Evolutionary conservation across 106 monocot genomes (phyloP), one percentile per base, ranked within the genome.

Genomic region (Acorus gramineus): DNA sequence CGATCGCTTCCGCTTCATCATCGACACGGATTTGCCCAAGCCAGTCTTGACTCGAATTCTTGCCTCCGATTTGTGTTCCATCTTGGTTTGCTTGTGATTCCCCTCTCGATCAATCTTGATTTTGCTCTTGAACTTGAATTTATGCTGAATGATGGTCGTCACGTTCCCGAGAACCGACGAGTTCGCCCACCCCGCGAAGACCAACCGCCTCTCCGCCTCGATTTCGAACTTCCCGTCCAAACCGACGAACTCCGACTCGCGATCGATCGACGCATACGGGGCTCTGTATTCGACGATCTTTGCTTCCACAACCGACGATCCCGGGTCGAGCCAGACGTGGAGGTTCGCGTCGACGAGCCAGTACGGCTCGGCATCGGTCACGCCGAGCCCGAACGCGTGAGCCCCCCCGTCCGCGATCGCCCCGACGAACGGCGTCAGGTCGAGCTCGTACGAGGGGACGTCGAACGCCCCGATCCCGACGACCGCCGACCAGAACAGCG

Each of bases 331-430:
- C 89, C 89, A 89, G 12, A 89, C 67, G 61, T 85, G 89, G 12
- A 89, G 55, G 49, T 82, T 89, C n/a, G 89, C 89, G 53, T 85
- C 82, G 6, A 89, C 66, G 4, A 89, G 80, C 85, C 89, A 89
- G 44, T 80, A 79, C 2, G 78, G 63, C 28, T 82, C 82, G 14
- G 69, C 79, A 42, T 80, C 78, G 2, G 74, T 73, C 2, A 89
- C 80, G 5, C 77, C 72, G 8, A 89, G 45, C n/a, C 77, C 82
- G 12, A 89, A 47, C 4, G 71, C 71, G 59, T 89, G 89, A 3
- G 68, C 43, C 47, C 75, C 50, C 3, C 79, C 74, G 52, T 89
- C 82, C 4, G 79, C 66, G 2, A 83, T 50, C 6, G 50, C 52
- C 10, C 72, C 72, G 5, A 83, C 69, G 14, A 85, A 89, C 11